phyloP scores from a whole-genome alignment of 2,329 filamentous ascomycete genomes.

The Phialemoniopsis sp. region DNA sequence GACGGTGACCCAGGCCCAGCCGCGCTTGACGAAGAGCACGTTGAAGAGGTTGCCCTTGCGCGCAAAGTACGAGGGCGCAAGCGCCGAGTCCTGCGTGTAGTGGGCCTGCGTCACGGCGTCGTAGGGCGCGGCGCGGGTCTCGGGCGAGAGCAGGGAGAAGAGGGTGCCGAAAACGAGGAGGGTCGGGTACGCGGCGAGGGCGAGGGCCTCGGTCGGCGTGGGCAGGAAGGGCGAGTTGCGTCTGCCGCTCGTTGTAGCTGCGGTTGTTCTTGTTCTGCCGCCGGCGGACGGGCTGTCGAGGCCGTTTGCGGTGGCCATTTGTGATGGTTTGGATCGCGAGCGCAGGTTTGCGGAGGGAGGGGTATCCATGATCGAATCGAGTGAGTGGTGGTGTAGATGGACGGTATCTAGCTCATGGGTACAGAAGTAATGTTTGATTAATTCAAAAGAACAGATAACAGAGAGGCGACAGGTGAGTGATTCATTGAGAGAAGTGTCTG shows the following conservation, averaged over 20 bases:
- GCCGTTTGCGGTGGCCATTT: conserved; percentile 5
- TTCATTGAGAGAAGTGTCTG: no score
- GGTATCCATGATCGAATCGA: conserved; percentile 5
- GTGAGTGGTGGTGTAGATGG: background rate
- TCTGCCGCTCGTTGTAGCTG: conserved; percentile 2
- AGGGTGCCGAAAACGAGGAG: conserved; percentile 78
- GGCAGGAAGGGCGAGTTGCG: conserved; percentile 60
- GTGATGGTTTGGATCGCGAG: conserved; percentile 1
- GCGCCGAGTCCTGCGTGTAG: conserved; percentile 37
- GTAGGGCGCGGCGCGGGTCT: conserved; percentile 61
- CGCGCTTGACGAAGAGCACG: conserved; percentile 86
- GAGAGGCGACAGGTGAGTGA: no score
- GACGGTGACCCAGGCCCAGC: conserved; percentile 85
- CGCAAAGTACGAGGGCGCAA: conserved; percentile 82
- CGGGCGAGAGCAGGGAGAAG: conserved; percentile 74
- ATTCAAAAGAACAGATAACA: conserved; percentile 2
- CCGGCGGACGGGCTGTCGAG: conserved; percentile 3
- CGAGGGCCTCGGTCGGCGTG: conserved; percentile 60
- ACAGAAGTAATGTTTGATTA: background rate
- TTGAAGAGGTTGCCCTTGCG: conserved; percentile 94
- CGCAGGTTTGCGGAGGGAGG: conserved; percentile 5
- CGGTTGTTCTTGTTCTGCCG: background rate
- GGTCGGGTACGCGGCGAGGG: conserved; percentile 68
- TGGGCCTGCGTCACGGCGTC: conserved; percentile 60
- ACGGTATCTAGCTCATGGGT: background rate